phyloP scores from a whole-genome alignment of 108 stramenopile species.

The Cyclostephanos invisitatus region DNA sequence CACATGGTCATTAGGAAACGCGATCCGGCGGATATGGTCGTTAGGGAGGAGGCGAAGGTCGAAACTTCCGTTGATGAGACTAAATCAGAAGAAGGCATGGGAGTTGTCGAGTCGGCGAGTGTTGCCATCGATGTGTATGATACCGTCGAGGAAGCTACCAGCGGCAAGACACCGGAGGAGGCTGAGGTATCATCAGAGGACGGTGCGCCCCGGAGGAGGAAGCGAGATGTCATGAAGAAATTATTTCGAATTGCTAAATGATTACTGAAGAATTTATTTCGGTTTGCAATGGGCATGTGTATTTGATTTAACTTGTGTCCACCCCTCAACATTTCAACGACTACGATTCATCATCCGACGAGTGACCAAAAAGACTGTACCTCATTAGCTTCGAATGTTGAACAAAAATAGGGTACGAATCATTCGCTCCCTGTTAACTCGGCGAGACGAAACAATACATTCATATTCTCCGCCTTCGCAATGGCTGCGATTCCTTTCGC shows the following conservation, averaged over 20 bases:
- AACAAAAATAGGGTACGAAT: background rate
- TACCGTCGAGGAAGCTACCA: background rate
- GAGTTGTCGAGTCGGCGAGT: background rate
- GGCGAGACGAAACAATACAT: background rate
- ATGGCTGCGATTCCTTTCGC: background rate
- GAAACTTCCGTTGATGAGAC: background rate
- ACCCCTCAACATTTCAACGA: too few species aligned
- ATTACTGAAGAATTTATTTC: background rate
- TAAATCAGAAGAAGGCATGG: background rate
- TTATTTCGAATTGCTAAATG: background rate
- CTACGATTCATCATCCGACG: too few species aligned
- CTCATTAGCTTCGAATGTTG: too few species aligned
- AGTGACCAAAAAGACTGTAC: too few species aligned
- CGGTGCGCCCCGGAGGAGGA: background rate
- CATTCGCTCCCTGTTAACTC: background rate
- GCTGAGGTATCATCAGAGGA: background rate
- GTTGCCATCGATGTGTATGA: background rate
- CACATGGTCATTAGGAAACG: slow-evolving; percentile 83
- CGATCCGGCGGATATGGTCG: slow-evolving; percentile 8
- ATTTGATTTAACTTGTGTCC: too few species aligned
- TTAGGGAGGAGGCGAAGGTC: background rate
- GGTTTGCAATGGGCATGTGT: too few species aligned
- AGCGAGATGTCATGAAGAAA: background rate
- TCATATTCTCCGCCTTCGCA: background rate
- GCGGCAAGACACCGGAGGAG: background rate